Percentiles rank a stretch among this genome's conserved stretches.
phyloP scores from a whole-genome alignment of 371 early-diverging fungal species.

The Haplosporangium sp. region DNA sequence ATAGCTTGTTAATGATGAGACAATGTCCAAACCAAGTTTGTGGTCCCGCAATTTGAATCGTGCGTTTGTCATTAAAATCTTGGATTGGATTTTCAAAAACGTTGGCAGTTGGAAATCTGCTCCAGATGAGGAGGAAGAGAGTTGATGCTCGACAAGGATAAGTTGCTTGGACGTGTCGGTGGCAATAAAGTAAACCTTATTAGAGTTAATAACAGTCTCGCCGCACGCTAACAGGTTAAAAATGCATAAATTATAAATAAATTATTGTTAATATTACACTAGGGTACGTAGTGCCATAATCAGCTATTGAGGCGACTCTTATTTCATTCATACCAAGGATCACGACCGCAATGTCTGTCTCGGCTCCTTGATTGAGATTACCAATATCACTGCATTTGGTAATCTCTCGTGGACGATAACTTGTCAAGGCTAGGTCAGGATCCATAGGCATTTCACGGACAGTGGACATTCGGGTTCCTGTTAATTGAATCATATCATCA shows the following conservation, averaged over 20 bases:
- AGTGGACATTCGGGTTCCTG: slow-evolving; percentile 59
- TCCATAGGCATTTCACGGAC: slow-evolving; percentile 57
- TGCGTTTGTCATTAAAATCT: slow-evolving; percentile 29
- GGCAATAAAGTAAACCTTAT: slow-evolving; percentile 31
- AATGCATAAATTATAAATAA: not conserved
- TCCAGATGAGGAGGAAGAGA: not conserved
- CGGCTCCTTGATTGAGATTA: slow-evolving; percentile 47
- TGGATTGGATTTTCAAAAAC: slow-evolving; percentile 24
- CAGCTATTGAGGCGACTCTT: not conserved
- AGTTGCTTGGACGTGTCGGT: slow-evolving; percentile 35
- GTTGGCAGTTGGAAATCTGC: not conserved
- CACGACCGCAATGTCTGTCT: slow-evolving; percentile 69
- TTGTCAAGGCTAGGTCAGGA: slow-evolving; percentile 27
- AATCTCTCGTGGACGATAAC: slow-evolving; percentile 63
- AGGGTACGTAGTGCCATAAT: not conserved
- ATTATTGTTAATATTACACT: not conserved
- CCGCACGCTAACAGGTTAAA: slow-evolving; percentile 17
- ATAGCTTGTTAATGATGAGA: slow-evolving; percentile 21
- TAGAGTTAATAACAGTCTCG: slow-evolving; percentile 3
- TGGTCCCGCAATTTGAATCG: slow-evolving; percentile 34
- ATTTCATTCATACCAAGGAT: slow-evolving; percentile 62
- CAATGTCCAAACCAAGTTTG: slow-evolving; percentile 38
- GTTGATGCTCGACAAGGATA: slow-evolving; percentile 38
- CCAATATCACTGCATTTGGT: slow-evolving; percentile 56
- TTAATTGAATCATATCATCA: slow-evolving; percentile 50